A percentile compares a stretch with the other conserved stretches of the same genome.
phyloP scores from a whole-genome alignment of 129 eudicot species.

The Centaurea solstitialis region DNA sequence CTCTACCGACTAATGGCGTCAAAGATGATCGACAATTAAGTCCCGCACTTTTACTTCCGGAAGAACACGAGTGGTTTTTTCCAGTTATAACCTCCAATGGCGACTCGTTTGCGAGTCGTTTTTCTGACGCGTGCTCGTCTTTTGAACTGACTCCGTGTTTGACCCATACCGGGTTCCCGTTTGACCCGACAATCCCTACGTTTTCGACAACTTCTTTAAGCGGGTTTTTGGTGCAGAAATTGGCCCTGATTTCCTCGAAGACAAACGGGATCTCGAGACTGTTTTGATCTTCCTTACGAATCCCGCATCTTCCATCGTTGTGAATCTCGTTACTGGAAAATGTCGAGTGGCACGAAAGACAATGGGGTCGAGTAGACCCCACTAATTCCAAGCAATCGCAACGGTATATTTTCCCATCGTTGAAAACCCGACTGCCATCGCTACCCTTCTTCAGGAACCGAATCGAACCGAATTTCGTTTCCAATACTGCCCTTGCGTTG shows the following conservation, averaged over 20 bases:
- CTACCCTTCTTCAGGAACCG: constrained; percentile 13
- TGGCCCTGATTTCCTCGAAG: constrained; percentile 55
- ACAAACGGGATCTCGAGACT: constrained; percentile 42
- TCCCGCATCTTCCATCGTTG: constrained; percentile 46
- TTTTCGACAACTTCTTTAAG: constrained; percentile 50
- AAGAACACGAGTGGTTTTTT: background rate
- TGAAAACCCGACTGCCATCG: constrained; percentile 11
- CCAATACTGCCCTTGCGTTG: constrained; percentile 55
- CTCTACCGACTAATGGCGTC: constrained; percentile 51
- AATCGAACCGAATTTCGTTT: constrained; percentile 47
- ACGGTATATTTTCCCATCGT: constrained; percentile 40
- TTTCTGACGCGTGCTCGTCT: background rate
- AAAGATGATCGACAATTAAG: constrained; percentile 42
- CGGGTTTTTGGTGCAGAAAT: constrained; percentile 46
- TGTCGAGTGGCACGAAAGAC: constrained; percentile 67
- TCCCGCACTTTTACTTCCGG: background rate
- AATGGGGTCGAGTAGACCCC: constrained; percentile 64
- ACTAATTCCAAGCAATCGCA: constrained; percentile 81
- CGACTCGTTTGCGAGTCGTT: constrained; percentile 10
- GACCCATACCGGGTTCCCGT: constrained; percentile 37
- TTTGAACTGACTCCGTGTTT: background rate
- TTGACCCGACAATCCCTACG: constrained; percentile 50
- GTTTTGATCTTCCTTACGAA: constrained; percentile 15
- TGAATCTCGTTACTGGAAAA: constrained; percentile 49
- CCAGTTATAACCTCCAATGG: constrained; percentile 21